Evolutionary conservation across 257 asterid species (phyloP).

Genomic region (Petrea volubilis): DNA sequence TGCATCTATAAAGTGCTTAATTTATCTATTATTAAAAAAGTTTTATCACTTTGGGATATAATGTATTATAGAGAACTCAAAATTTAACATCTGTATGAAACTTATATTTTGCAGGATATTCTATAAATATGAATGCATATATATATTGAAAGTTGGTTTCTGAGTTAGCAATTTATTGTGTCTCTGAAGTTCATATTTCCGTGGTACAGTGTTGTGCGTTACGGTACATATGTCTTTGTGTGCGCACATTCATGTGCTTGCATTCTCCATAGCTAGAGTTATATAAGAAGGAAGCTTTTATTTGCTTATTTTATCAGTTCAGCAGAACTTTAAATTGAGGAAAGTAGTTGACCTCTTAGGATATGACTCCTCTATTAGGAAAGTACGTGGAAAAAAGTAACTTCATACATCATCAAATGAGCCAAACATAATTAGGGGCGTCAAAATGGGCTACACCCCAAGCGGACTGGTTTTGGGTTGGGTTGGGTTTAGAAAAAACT

Average conservation of each 20-base stretch:
- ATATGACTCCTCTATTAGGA: background rate
- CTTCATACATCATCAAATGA: background rate
- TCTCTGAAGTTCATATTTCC: background rate
- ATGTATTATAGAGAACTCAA: too few species aligned
- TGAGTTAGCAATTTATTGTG: background rate
- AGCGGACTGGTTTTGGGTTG: too few species aligned
- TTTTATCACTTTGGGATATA: too few species aligned
- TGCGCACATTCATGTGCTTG: too few species aligned
- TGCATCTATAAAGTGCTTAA: background rate
- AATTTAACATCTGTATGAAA: too few species aligned
- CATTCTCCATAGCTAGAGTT: background rate
- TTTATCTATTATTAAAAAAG: too few species aligned
- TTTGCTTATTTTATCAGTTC: background rate
- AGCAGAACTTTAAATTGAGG: background rate
- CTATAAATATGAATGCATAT: background rate
- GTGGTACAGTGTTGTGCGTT: background rate
- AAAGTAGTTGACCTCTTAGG: background rate
- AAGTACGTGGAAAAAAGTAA: background rate
- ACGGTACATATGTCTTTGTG: background rate
- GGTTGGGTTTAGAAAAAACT: too few species aligned
- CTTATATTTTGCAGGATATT: too few species aligned
- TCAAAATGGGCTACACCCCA: too few species aligned
- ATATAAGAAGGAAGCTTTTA: background rate
- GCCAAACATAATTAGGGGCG: too few species aligned
- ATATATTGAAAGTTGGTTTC: background rate